phyloP scores from a whole-genome alignment of 2,329 filamentous ascomycete species.

The Venturia aucupariae region DNA sequence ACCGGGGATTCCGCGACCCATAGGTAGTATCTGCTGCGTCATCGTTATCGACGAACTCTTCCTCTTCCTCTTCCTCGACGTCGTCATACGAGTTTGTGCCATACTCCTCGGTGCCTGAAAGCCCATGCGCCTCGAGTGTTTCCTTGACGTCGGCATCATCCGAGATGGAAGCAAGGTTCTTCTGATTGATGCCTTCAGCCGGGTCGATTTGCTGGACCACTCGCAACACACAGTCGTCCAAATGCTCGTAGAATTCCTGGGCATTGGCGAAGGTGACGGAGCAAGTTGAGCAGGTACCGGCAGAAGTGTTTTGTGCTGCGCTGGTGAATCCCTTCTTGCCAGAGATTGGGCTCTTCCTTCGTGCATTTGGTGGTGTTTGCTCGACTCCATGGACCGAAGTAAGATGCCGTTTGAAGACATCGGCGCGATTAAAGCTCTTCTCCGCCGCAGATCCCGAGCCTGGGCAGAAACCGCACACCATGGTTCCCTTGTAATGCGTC shows the following conservation, averaged over 20 bases:
- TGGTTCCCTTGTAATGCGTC: constrained; percentile 94
- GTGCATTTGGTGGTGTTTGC: constrained; percentile 84
- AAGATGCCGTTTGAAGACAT: constrained; percentile 91
- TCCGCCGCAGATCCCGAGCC: constrained; percentile 80
- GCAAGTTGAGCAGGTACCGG: constrained; percentile 81
- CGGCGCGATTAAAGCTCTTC: constrained; percentile 91
- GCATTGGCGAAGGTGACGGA: constrained; percentile 67
- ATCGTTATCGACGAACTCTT: constrained; percentile 45
- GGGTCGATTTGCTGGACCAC: constrained; percentile 41
- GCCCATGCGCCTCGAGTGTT: constrained; percentile 30
- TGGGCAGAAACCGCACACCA: constrained; percentile 93
- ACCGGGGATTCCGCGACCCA: constrained; percentile 28
- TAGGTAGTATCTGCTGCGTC: constrained; percentile 45
- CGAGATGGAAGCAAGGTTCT: constrained; percentile 30
- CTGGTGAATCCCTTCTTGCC: constrained; percentile 58
- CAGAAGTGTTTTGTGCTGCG: constrained; percentile 52
- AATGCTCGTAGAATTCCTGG: constrained; percentile 89
- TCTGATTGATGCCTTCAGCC: constrained; percentile 34
- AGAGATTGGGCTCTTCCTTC: constrained; percentile 52
- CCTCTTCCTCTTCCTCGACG: constrained; percentile 52
- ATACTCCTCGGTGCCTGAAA: constrained; percentile 35
- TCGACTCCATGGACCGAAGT: constrained; percentile 87
- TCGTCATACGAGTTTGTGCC: constrained; percentile 39
- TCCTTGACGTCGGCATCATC: constrained; percentile 32
- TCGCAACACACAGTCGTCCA: constrained; percentile 56